Base-by-base conservation (phyloP, 1,284 basidiomycete genomes). In the Tilletia indica region DNA sequence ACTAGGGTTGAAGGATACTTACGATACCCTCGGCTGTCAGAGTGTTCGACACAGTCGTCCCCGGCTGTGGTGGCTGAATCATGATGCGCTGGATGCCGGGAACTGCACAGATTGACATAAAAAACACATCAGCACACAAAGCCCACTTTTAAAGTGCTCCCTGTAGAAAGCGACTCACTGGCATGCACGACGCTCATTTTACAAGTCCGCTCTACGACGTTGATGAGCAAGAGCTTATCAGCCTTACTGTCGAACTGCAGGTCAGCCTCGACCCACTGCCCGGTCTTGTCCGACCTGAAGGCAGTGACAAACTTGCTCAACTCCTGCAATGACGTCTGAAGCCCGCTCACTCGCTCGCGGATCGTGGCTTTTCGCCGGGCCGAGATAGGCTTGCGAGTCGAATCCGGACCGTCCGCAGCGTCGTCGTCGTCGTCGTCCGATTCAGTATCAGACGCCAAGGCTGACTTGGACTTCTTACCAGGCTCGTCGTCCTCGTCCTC, bases 281-380 rank as follows among this genome's bases (percentile, higher is more conserved):
- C 89, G 51, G 82, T 78, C 74, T 82, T 78, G 82, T 90, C 89
- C 85, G 96, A 99, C 69, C 86, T 86, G 85, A 97, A 94, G 36
- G 87, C 87, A 16, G 89, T 85, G 68, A 88, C 86, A 78, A 85
- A 88, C 73, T 86, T 86, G 74, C 84, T 85, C 11, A 81, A 75
- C 86, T 86, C 85, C 90, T 92, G 63, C 78, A 84, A 76, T 25
- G 77, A 74, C 58, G 87, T 84, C 67, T 86, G 85, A 47, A 87
- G 78, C 38, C 84, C 80, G 71, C 85, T 72, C 70, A 85, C 80
- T 58, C 79, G 76, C 68, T 80, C 78, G 36, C 73, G 84, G 79
- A 71, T 78, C 77, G 71, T 84, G 73, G 77, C 86, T 39, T 36
- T 11, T 34, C 61, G 61, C 9, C 61, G 61, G 36, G 61, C 61